Evolutionary conservation across 257 asterid genomes (phyloP), one percentile per base, ranked within the genome.

Genomic region (Pogostemon cablin): DNA sequence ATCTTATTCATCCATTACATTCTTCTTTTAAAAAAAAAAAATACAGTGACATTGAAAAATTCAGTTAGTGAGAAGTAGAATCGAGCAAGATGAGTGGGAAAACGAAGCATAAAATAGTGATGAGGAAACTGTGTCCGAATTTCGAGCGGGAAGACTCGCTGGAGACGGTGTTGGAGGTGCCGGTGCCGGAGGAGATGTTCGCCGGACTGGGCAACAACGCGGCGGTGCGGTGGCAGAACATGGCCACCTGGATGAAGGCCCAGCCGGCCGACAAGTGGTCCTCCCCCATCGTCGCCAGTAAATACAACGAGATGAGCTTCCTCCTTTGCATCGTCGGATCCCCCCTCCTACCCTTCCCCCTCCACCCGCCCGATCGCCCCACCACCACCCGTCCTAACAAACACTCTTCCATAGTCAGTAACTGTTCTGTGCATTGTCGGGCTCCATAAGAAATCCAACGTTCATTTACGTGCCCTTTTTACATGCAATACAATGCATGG

Each of bases 171-270:
- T 80, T 93, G 49, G 98, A 93, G 86, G 95, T 88, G 6, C 97
- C 98, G 12, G 81, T 93, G 11, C 97, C 97, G 17, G 98, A 93
- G 81, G 97, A 93, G 79, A 88, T 93, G 95, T 93, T 93, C 71
- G 41, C 82, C 7, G 83, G 84, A 8, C 75, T 90, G 76, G 97
- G 98, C 0, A 87, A 67, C 43, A 88, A 79, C 64, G 83, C 81
- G 38, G 93, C 95, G 1, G 65, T 87, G 64, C 75, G 98, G n/a
- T 93, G 97, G 96, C 97, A 90, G 81, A 87, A 86, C 37, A 88
- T 93, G 98, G 80, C 97, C 3, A 85, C 95, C 8, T 92, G 97
- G 98, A 90, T 90, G 97, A 88, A 86, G 72, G 97, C 97, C 3
- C 98, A 93, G 50, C 86, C 97, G 0, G 50, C 85, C 3, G 97